Base-by-base conservation (phyloP, 768 basidiomycete genomes). In the Tricholoma sp. region DNA sequence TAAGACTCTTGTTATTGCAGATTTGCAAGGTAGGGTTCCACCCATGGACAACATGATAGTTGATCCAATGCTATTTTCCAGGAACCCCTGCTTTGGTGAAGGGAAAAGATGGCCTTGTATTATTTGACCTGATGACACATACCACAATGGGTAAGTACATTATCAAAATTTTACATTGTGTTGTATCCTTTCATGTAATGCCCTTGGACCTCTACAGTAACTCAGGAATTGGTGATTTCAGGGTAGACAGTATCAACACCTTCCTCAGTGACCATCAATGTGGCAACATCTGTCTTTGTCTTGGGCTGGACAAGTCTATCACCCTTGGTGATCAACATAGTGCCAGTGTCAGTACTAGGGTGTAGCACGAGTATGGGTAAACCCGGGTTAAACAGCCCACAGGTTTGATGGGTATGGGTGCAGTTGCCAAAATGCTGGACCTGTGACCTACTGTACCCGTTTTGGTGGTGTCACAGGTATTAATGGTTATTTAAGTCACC, bases 91-190 rank as follows among this genome's bases (percentile, higher is more conserved):
- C 57, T 8, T 54, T n/a, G 5, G 29, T 60, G 2, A 52, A 50
- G 22, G 57, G 54, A 12, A 37, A 49, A 6, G 63, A 63, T 18
- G 21, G 35, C 2, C 31, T 63, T 7, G 54, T 63, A 29, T 37
- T 63, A 2, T 63, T 63, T 27, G 63, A 62, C 49, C 52, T 55
- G 2, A 64, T 64, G 63, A 64, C 61, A 3, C 63, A 64, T 39
- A 60, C 61, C 9, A 3, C 6, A 10, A 52, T 12, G 62, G 62
- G 62, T 61, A 31, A 37, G 56, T 52, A 52, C 18, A 8, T 7
- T 5, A 16, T 34, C 32, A 27, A 52, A 2, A 31, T 27, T 52
- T 9, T 21, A 5, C n/a, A n/a, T n/a, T 32, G 27, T 39, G 3
- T 14, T 39, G 16, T 35, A n/a, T n/a, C 34, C 29, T 24, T 32